These are phyloP conservation scores for Eragrostis tef DNA, from an alignment of 202 grass and related monocot genomes.

Conservation along the genomic window DNA sequence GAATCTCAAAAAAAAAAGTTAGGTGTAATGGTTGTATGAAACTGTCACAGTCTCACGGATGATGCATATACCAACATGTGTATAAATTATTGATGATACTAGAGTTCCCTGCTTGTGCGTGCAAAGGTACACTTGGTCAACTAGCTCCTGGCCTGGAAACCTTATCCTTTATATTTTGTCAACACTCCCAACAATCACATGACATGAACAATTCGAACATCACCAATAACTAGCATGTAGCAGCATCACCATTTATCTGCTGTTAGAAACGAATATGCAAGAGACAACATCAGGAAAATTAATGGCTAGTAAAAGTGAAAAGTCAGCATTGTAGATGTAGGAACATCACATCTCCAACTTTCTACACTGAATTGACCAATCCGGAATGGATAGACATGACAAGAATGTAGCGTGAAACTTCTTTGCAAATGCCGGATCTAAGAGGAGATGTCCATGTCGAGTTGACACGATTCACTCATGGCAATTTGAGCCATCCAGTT, in stretches of 20 bases:
- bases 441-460: constrained; percentile 13
- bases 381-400: constrained; percentile 39
- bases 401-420: not conserved
- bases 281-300: not conserved
- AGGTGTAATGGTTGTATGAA: not conserved
- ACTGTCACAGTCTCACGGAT: constrained; percentile 12
- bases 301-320: constrained; percentile 14
- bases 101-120: constrained; percentile 13
- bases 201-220: not conserved
- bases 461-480: constrained; percentile 20
- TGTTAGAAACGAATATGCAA: not conserved
- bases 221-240: constrained; percentile 15
- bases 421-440: not conserved
- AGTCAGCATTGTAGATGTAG: not conserved
- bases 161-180: constrained; percentile 23
- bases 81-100: not conserved
- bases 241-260: constrained; percentile 4
- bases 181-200: not conserved
- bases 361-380: not conserved
- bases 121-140: constrained; percentile 18
- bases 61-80: not conserved
- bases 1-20: no score
- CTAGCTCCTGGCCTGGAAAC: not conserved
- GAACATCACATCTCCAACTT: constrained; percentile 11
- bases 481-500: constrained; percentile 39